Evolutionary conservation across 305 asterid species (phyloP), one percentile per base, ranked within the genome.

Genomic region (Striga hermonthica): DNA sequence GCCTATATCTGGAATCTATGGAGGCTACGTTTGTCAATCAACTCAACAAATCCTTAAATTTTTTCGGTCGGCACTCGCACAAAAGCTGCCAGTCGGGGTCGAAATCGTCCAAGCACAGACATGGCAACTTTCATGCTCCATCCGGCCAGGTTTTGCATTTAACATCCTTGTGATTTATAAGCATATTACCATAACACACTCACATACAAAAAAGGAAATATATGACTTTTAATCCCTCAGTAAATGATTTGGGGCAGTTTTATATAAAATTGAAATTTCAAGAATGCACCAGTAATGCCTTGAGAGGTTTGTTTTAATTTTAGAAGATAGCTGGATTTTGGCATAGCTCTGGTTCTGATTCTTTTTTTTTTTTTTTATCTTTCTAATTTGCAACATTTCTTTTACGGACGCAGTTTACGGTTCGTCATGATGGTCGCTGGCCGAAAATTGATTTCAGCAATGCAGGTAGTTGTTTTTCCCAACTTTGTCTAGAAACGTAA

Each of bases 1-100:
- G 87, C 64, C 54, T 72, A 72, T 84, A 67, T 75, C 81, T 84
- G 58, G 69, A 78, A 3, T 82, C 83, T 31, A 78, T 82, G 87
- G 90, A 84, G 75, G 76, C 90, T 6, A 80, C 84, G 37, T 84
- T 84, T 67, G 84, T 84, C 47, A 10, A 80, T n/a, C 80, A 82
- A 53, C 64, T 84, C 66, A 78, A 82, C 62, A 72, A 69, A 57
- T 80, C 85, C 8, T 7, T 78, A n/a, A 79, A 72, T 9, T 6
- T 62, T 37, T 54, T 72, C 43, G 75, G 74, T 59, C 61, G 81
- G 53, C 38, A 4, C 57, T 50, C 76, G 11, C 34, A 14, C 7
- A 65, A 64, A 52, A 62, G 70, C 65, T n/a, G 58, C 65, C 47
- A 64, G 4, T 68, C 77, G 15, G 72, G 58, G 68, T 69, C 62